Percentiles rank a stretch among this genome's conserved stretches.
phyloP scores from a whole-genome alignment of 495 filamentous ascomycete species.

The Podospora bellae-mahoneyi region DNA sequence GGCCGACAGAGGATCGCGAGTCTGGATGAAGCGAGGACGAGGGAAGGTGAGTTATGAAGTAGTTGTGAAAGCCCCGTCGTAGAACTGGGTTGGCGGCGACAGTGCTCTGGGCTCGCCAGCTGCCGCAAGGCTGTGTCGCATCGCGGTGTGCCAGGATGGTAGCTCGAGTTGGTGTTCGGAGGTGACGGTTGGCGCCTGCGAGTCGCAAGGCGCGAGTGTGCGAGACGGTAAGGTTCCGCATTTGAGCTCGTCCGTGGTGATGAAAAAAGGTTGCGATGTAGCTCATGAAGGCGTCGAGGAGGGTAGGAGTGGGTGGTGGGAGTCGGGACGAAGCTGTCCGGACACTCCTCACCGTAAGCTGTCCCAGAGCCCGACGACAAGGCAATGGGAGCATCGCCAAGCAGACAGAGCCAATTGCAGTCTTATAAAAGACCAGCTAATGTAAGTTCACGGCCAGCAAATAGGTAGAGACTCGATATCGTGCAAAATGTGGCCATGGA shows the following conservation, averaged over 20 bases:
- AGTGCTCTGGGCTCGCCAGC: slow-evolving; percentile 4
- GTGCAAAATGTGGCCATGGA: slow-evolving; percentile 16
- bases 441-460: not conserved
- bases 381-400: slow-evolving; percentile 18
- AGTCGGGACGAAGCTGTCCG: slow-evolving; percentile 1
- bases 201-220: slow-evolving; percentile 16
- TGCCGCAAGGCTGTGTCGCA: slow-evolving; percentile 13
- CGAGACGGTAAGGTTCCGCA: slow-evolving; percentile 17
- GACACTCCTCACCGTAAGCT: slow-evolving; percentile 8
- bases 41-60: slow-evolving; percentile 93
- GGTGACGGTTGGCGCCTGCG: slow-evolving; percentile 21
- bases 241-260: slow-evolving; percentile 10
- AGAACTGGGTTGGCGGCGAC: slow-evolving; percentile 18
- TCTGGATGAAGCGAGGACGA: slow-evolving; percentile 93
- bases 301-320: slow-evolving; percentile 5
- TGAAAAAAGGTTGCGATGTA: slow-evolving; percentile 51
- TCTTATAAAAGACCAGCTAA: slow-evolving; percentile 8
- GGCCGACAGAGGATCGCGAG: slow-evolving; percentile 56
- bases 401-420: not conserved
- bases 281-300: slow-evolving; percentile 42
- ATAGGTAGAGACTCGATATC: slow-evolving; percentile 2
- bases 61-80: slow-evolving; percentile 77
- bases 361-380: slow-evolving; percentile 14
- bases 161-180: slow-evolving; percentile 17
- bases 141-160: slow-evolving; percentile 18